phyloP scores from a whole-genome alignment of 208 protist species.

The Acanthamoeba triangularis region DNA sequence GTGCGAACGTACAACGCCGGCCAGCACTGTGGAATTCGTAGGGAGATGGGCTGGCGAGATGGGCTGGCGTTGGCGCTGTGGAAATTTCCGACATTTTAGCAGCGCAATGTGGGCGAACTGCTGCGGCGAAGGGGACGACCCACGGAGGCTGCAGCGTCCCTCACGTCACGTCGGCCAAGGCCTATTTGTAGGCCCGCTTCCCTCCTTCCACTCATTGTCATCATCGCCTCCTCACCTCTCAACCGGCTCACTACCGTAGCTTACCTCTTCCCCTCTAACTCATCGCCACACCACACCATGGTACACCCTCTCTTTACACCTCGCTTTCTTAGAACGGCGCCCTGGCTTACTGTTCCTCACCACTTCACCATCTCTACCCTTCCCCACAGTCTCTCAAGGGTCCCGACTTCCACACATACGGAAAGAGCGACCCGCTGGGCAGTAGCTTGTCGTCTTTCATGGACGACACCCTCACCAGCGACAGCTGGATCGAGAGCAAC shows the following conservation, averaged over 20 bases:
- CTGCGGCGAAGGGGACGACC: background rate
- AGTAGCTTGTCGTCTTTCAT: background rate
- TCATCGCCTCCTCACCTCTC: background rate
- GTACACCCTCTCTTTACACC: background rate
- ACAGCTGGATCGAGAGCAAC: slow-evolving; percentile 23
- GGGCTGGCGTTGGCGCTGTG: too few species aligned
- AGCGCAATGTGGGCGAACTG: slow-evolving; percentile 31
- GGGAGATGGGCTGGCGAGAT: too few species aligned
- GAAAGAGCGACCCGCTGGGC: background rate
- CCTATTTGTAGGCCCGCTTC: too few species aligned
- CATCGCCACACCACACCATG: background rate
- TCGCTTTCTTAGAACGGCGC: too few species aligned
- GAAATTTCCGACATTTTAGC: slow-evolving; percentile 5
- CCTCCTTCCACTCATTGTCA: background rate
- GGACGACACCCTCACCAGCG: slow-evolving; percentile 34
- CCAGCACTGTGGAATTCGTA: too few species aligned
- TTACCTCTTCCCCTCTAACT: background rate
- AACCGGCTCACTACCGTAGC: too few species aligned
- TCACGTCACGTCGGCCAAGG: too few species aligned
- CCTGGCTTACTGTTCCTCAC: too few species aligned
- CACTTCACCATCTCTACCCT: too few species aligned
- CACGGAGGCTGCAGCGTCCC: background rate
- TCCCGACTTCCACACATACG: slow-evolving; percentile 19
- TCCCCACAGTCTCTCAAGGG: background rate
- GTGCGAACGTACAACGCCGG: too few species aligned